These are phyloP conservation scores for Ogataea saltuana DNA, from an alignment of 805 yeast genomes.

Conservation along the genomic window DNA sequence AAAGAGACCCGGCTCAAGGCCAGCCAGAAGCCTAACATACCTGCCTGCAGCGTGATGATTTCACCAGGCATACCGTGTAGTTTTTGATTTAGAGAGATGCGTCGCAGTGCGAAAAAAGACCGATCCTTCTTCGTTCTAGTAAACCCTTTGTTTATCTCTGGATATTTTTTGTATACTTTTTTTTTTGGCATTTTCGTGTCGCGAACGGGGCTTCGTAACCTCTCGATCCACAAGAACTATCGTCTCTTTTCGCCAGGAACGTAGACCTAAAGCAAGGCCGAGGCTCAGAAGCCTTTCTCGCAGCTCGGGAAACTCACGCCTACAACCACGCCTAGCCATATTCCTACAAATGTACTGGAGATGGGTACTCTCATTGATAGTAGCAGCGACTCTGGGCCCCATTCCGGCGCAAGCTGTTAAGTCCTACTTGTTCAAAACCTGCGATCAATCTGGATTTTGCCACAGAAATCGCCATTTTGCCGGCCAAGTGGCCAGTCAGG, in stretches of 20 bases:
- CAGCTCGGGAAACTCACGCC: not conserved
- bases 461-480: conserved; percentile 74
- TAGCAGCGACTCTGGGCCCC: conserved; percentile 7
- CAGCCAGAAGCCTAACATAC: conserved; percentile 30
- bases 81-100: not conserved
- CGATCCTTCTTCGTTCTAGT: not conserved
- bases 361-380: conserved; percentile 4
- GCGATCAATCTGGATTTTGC: conserved; percentile 84
- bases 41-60: conserved; percentile 67
- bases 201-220: conserved; percentile 11
- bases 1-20: no score
- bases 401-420: conserved; percentile 48
- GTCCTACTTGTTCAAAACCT: conserved; percentile 69
- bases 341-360: conserved; percentile 9
- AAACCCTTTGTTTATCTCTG: not conserved
- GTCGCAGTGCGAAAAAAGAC: not conserved
- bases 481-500: conserved; percentile 32
- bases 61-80: conserved; percentile 53
- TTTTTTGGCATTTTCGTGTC: conserved; percentile 1
- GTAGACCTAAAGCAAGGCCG: no score
- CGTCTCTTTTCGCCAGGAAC: no score
- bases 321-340: not conserved
- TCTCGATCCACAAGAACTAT: not conserved
- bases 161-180: not conserved
- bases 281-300: no score